Evolutionary conservation across 805 yeast genomes (phyloP).

Genomic region (Cyberlindnera saturnus): DNA sequence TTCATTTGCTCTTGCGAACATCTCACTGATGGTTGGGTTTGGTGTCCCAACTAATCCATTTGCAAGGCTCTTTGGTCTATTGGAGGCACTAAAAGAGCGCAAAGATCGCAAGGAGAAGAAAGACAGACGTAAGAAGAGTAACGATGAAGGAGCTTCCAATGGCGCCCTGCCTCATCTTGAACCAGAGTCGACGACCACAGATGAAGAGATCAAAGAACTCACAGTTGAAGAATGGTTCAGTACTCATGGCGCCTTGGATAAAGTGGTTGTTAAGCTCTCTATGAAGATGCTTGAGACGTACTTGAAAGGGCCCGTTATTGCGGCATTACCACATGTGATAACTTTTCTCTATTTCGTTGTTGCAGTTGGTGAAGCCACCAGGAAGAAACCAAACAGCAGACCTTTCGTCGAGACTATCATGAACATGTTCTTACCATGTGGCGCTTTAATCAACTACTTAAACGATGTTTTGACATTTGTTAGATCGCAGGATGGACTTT

Average conservation of each 20-base stretch:
- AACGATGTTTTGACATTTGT: conserved; percentile 46
- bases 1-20: conserved; percentile 69
- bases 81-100: conserved; percentile 66
- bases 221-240: conserved; percentile 44
- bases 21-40: conserved; percentile 69
- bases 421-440: conserved; percentile 62
- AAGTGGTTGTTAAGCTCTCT: conserved; percentile 62
- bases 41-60: conserved; percentile 74
- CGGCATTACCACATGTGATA: conserved; percentile 66
- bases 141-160: neutral
- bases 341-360: conserved; percentile 73
- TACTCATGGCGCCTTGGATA: conserved; percentile 38
- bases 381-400: conserved; percentile 38
- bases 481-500: conserved; percentile 9
- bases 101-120: conserved; percentile 67
- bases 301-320: conserved; percentile 58
- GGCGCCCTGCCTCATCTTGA: conserved; percentile 1
- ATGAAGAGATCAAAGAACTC: conserved; percentile 2
- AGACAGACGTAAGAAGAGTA: conserved; percentile 30
- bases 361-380: conserved; percentile 52
- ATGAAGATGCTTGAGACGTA: conserved; percentile 62
- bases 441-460: conserved; percentile 53
- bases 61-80: conserved; percentile 65
- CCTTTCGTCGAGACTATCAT: conserved; percentile 45
- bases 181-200: neutral